Conservation (phyloP, 768 basidiomycete species). For the Saitozyma podzolica region DNA sequence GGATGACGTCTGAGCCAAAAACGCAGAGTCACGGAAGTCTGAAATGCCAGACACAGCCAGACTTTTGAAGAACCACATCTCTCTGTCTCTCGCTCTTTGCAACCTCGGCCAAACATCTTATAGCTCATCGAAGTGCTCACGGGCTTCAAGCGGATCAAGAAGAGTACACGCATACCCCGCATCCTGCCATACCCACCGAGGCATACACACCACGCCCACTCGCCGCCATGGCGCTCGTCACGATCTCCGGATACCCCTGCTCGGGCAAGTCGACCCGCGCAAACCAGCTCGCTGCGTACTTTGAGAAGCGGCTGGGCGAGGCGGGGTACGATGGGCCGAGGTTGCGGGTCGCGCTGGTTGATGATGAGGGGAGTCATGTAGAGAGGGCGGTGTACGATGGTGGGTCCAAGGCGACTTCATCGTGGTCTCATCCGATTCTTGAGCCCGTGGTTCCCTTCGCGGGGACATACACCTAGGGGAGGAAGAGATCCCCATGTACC, state of each 20-base stretch:
- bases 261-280: constrained; percentile 83
- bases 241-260: constrained; percentile 81
- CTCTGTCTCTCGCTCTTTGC: no score
- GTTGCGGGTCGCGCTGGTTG: constrained; percentile 60
- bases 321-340: constrained; percentile 61
- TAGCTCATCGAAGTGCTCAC: no score
- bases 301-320: constrained; percentile 61
- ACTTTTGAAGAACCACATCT: neutral
- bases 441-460: neutral
- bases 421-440: constrained; percentile 2
- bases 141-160: no score
- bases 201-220: neutral
- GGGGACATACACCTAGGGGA: neutral
- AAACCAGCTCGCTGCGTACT: constrained; percentile 61
- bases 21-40: neutral
- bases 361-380: constrained; percentile 71
- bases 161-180: no score
- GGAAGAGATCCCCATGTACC: neutral
- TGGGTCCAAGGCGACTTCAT: constrained; percentile 52
- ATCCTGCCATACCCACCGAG: no score
- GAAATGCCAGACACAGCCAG: neutral
- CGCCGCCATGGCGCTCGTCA: constrained; percentile 81
- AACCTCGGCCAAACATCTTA: no score
- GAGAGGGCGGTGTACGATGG: constrained; percentile 71
- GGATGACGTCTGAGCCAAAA: no score